These are phyloP conservation scores for Fonsecaea nubica DNA, from an alignment of 2,329 filamentous ascomycete genomes.

Conservation along the genomic window DNA sequence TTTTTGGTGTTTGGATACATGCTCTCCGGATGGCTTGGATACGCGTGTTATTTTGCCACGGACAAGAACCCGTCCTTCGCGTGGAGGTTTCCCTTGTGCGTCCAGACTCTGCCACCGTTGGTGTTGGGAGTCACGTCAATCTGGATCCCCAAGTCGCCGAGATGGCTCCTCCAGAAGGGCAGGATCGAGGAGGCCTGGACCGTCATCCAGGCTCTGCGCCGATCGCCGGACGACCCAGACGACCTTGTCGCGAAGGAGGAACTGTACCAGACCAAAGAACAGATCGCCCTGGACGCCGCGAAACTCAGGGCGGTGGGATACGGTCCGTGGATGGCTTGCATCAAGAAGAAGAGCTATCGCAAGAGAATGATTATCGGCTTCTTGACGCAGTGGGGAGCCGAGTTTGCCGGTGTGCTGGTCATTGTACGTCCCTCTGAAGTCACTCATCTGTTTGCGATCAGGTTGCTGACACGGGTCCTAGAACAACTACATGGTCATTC, in stretches of 20 bases:
- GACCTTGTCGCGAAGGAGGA: constrained; percentile 48
- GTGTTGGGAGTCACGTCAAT: constrained; percentile 30
- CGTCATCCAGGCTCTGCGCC: constrained; percentile 52
- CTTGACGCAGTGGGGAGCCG: constrained; percentile 60
- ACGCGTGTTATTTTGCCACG: constrained; percentile 37
- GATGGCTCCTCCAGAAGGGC: constrained; percentile 45
- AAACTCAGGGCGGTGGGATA: constrained; percentile 49
- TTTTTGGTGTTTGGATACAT: constrained; percentile 39
- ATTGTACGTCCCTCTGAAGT: constrained; percentile 49
- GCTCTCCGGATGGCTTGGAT: constrained; percentile 36
- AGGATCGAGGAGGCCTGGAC: constrained; percentile 39
- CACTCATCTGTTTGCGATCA: constrained; percentile 10
- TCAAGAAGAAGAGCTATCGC: constrained; percentile 57
- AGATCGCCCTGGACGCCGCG: constrained; percentile 38
- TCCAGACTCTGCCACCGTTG: constrained; percentile 33
- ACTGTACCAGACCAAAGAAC: constrained; percentile 47
- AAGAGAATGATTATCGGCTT: constrained; percentile 61
- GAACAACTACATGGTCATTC: constrained; percentile 52
- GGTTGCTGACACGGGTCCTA: constrained; percentile 7
- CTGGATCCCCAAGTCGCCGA: constrained; percentile 34
- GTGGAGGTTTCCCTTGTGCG: constrained; percentile 38
- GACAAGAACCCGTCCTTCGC: constrained; percentile 34
- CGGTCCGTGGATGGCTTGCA: constrained; percentile 55
- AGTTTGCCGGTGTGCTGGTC: constrained; percentile 59
- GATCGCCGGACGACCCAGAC: constrained; percentile 49